These are phyloP conservation scores for Warburgia ugandensis DNA, from an alignment of 164 flowering plant species.

Conservation along the genomic window DNA sequence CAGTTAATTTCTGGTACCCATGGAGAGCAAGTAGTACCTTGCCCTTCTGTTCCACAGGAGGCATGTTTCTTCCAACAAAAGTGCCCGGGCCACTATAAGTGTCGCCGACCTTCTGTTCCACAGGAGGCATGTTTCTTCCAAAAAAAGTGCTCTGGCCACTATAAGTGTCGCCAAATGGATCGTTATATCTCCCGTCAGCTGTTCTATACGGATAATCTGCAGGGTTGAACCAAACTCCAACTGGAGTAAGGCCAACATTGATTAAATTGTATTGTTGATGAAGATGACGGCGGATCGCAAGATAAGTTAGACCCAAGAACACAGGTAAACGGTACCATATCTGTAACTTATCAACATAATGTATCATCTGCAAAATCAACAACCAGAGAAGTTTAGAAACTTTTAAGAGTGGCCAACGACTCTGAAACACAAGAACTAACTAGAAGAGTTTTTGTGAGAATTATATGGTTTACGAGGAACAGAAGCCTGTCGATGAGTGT, in stretches of 20 bases:
- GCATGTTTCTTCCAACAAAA: too few relatives aligned
- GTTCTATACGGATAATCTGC: constrained; percentile 24
- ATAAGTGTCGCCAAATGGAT: constrained; percentile 22
- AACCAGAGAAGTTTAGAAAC: too few relatives aligned
- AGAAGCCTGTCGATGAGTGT: too few relatives aligned
- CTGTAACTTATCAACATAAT: constrained; percentile 26
- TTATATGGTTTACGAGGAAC: too few relatives aligned
- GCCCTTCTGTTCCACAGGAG: constrained; percentile 19
- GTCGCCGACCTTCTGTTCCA: too few relatives aligned
- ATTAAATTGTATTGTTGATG: constrained; percentile 32
- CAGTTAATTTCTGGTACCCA: too few relatives aligned
- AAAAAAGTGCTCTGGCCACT: constrained; percentile 35
- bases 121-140: constrained; percentile 36
- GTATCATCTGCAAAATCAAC: constrained; percentile 33
- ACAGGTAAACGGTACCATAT: constrained; percentile 41
- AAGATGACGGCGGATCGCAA: constrained; percentile 28
- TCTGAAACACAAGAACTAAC: too few relatives aligned
- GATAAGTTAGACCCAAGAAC: constrained; percentile 28
- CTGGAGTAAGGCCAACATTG: constrained; percentile 27
- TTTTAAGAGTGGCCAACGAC: too few relatives aligned
- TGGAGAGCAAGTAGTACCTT: too few relatives aligned
- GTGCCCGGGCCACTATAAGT: too few relatives aligned
- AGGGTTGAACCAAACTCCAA: constrained; percentile 18
- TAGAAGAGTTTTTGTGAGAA: too few relatives aligned
- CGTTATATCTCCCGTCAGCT: constrained; percentile 27